Evolutionary conservation across 345 rosid genomes (phyloP).

Genomic region (Camelina sativa): DNA sequence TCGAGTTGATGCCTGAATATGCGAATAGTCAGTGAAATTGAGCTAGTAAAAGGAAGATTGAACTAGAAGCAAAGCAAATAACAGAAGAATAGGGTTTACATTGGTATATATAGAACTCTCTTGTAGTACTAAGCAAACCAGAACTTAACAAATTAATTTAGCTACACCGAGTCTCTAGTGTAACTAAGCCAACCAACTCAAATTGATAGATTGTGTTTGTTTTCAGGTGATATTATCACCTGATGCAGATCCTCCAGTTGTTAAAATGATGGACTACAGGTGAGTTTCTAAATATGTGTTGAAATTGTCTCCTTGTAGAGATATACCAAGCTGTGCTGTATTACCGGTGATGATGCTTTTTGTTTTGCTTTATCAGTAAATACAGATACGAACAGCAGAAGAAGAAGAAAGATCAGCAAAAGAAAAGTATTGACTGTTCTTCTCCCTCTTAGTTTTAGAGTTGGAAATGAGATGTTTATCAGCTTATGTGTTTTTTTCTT

Average conservation of each 20-base stretch:
- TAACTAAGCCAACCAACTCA: background rate
- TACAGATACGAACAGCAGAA: conserved; percentile 80
- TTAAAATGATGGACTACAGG: conserved; percentile 93
- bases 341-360: background rate
- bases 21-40: too few relatives aligned
- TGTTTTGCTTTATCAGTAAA: conserved; percentile 55
- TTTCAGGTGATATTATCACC: conserved; percentile 86
- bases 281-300: conserved; percentile 29
- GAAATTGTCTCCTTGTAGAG: background rate
- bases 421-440: conserved; percentile 69
- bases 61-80: too few relatives aligned
- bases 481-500: conserved; percentile 12
- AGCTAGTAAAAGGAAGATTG: too few relatives aligned
- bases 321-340: too few relatives aligned
- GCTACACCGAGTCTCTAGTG: background rate
- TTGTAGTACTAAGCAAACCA: too few relatives aligned
- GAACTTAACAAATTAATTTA: too few relatives aligned
- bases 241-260: conserved; percentile 94
- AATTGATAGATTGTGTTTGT: background rate
- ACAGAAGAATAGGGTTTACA: too few relatives aligned
- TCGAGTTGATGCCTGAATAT: too few relatives aligned
- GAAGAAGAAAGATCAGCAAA: conserved; percentile 85
- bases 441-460: conserved; percentile 37
- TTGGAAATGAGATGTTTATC: conserved; percentile 20
- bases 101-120: too few relatives aligned